These are phyloP conservation scores for Paraurostyla sp. DNA, from an alignment of 73 alveolate genomes.

Conservation along the genomic window DNA sequence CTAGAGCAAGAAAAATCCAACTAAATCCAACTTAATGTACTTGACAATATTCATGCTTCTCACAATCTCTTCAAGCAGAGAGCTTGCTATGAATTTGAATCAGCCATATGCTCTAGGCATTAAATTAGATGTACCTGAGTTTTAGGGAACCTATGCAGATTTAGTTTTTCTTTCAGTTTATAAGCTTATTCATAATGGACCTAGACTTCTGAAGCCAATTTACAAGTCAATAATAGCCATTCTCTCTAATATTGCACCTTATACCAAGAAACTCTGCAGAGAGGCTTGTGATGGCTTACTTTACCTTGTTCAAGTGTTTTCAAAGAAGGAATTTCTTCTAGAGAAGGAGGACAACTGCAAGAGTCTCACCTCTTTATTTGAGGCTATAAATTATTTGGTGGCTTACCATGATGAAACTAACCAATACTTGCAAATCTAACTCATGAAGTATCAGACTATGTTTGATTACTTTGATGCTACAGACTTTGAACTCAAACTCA, in stretches of 20 bases:
- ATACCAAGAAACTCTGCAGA: constrained; percentile 65
- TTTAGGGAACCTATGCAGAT: constrained; percentile 72
- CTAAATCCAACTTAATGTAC: constrained; percentile 69
- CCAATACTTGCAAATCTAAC: constrained; percentile 58
- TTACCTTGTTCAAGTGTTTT: constrained; percentile 67
- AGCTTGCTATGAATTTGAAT: constrained; percentile 76
- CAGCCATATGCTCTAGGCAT: constrained; percentile 54
- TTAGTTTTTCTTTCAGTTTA: constrained; percentile 60
- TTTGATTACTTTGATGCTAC: constrained; percentile 59
- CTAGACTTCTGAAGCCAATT: constrained; percentile 73
- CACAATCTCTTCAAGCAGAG: constrained; percentile 62
- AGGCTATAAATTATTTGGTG: constrained; percentile 74
- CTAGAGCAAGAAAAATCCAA: constrained; percentile 68
- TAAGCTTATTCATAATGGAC: constrained; percentile 72
- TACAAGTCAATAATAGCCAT: constrained; percentile 74
- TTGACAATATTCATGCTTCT: constrained; percentile 67
- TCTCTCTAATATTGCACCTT: constrained; percentile 75
- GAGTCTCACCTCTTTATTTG: constrained; percentile 65
- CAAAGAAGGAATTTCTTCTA: constrained; percentile 63
- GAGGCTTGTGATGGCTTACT: constrained; percentile 73
- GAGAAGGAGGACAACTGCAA: constrained; percentile 75
- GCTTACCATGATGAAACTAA: constrained; percentile 79
- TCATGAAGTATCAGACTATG: constrained; percentile 67
- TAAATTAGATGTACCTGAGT: constrained; percentile 66
- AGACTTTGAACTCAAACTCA: constrained; percentile 21